Percentiles rank a stretch among this genome's conserved stretches.
Evolutionary conservation across 2,329 filamentous ascomycete species (phyloP).

Genomic region (Drechmeria coniospora): DNA sequence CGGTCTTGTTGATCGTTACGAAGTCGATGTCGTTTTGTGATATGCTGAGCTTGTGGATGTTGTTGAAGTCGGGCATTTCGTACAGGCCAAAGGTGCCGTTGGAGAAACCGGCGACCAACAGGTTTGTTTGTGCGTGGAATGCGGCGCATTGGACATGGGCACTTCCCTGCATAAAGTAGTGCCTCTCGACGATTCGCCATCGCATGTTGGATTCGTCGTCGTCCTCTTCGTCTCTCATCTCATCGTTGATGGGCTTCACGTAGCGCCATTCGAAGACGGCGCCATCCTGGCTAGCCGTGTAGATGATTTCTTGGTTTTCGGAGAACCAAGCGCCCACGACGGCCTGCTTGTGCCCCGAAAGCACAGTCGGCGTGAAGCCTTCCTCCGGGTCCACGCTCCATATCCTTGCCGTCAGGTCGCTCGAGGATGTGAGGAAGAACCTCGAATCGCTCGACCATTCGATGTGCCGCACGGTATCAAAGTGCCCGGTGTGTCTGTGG

Average conservation of each 20-base stretch:
- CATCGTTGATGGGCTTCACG: conserved; percentile 43
- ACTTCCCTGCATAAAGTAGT: conserved; percentile 88
- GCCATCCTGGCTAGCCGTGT: conserved; percentile 94
- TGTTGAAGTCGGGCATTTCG: conserved; percentile 89
- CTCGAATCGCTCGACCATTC: conserved; percentile 94
- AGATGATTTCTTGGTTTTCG: conserved; percentile 85
- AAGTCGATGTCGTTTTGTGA: conserved; percentile 95
- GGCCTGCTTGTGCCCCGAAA: conserved; percentile 80
- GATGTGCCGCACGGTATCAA: conserved; percentile 70
- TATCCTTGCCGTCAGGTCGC: conserved; percentile 82
- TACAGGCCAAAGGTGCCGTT: conserved; percentile 89
- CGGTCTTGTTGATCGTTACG: conserved; percentile 83
- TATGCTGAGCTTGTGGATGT: conserved; percentile 84
- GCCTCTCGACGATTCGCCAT: conserved; percentile 81
- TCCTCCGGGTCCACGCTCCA: conserved; percentile 86
- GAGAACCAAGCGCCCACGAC: conserved; percentile 97
- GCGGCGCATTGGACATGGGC: conserved; percentile 80
- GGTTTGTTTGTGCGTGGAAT: conserved; percentile 71
- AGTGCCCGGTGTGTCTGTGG: conserved; percentile 74
- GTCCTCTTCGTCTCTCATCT: conserved; percentile 41
- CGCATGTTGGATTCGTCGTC: conserved; percentile 51
- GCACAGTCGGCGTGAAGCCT: conserved; percentile 74
- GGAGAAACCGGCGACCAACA: conserved; percentile 94
- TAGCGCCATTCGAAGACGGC: conserved; percentile 92
- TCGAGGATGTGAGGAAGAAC: conserved; percentile 85